Base-by-base conservation (phyloP, 768 basidiomycete species). In the Termitomyces bulborhizus region DNA sequence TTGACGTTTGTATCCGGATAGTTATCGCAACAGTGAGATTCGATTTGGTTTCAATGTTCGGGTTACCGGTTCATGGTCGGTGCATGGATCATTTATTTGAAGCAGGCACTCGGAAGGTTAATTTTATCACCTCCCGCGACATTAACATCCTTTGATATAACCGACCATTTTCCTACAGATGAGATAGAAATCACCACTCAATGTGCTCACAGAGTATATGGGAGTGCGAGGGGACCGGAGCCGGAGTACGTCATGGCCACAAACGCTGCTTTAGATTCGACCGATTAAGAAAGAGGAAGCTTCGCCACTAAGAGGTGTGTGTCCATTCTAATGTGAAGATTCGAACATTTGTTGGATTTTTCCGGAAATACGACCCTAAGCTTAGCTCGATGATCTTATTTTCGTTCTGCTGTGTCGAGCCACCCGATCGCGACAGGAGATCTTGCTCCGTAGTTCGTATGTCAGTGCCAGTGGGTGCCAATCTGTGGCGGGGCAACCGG, bases 401-500 rank as follows among this genome's bases (percentile, higher is more conserved):
- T 36, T 39, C 49, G 27, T 13, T 15, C 37, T 13, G 27, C 26
- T 40, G n/a, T 50, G 49, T 37, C 37, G n/a, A 40, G 16, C 16
- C 27, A 39, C 12, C 24, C 26, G 26, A 50, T 40, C 32, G 5
- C 26, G 26, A n/a, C n/a, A 37, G 26, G 37, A 50, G 48, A 50
- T 50, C 49, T 50, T 3, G n/a, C n/a, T n/a, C 49, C 40, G 49
- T 39, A 40, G 39, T 32, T 31, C 32, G 26, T 43, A 43, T 52
- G 40, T 52, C 51, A 42, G 34, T 48, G 47, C 47, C 48, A 27
- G 27, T n/a, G 41, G 41, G 54, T 39, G 43, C 24, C 53, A 58
- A 51, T 58, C 49, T 46, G 49, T 55, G 52, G 52, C 52, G 50
- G 48, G 29, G 4, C 24, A 39, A 26, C 15, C 48, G 48, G 36